Base-by-base conservation (phyloP, 225 moss, liverwort and hornwort genomes). In the Marchantia paleacea region DNA sequence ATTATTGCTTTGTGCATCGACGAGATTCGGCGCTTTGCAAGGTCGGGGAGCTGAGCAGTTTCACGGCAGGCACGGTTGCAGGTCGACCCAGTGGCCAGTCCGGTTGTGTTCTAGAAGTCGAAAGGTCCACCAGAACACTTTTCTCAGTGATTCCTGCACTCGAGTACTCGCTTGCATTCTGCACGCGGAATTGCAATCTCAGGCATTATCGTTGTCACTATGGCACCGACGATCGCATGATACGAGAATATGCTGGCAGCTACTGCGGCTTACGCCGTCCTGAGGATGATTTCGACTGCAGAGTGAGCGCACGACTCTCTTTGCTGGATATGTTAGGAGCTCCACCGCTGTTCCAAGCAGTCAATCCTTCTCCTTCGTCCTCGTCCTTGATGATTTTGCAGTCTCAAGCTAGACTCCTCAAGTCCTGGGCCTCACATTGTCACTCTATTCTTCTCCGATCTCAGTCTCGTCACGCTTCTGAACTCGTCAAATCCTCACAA, bases 221-320 rank as follows among this genome's bases (percentile, higher is more conserved):
- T 77, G 62, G 61, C 24, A 76, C 57, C 76, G 57, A 39, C 8
- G 76, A 76, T 76, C 76, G 76, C 77, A 77, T 63, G 24, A 61
- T 77, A 20, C 48, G 52, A 30, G 77, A 77, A 77, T 77, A 77
- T 77, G 62, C 77, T 55, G 28, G 74, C 54, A 72, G 75, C 60
- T 75, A 29, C 75, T 29, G 16, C 39, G 52, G 39, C 58, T 29
- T 18, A 12, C 22, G 55, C 75, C n/a, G n/a, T 24, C 22, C 74
- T 24, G 12, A 54, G 15, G 16, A 24, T 15, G 29, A 75, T 61
- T 57, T 63, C 62, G 60, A 77, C 49, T 51, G 64, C 64, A 48
- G 64, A 16, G 25, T 50, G 50, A 72, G 16, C 19, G 12, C 72
- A 72, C 20, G 22, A 52, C 39, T 39, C 51, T 50, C 19, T 55